A percentile compares a stretch with the other conserved stretches of the same genome.
These are phyloP conservation scores for Hygrocybe coccinea DNA, from an alignment of 768 basidiomycete species.

Conservation along the genomic window DNA sequence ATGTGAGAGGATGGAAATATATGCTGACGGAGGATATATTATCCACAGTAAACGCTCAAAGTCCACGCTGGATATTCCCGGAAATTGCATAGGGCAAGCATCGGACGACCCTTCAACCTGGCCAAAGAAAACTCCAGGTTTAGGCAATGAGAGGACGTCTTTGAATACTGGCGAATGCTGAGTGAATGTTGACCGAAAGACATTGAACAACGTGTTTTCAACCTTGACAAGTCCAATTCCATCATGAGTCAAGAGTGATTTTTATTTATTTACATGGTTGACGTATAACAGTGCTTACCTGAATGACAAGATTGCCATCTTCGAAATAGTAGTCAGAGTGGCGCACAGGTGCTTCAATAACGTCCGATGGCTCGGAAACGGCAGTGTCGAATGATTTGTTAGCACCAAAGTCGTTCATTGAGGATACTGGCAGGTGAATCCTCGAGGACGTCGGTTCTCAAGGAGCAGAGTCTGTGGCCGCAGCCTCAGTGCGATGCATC, in stretches of 20 bases:
- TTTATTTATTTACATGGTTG: not conserved
- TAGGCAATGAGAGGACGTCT: constrained; percentile 11
- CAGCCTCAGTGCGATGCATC: too few relatives aligned
- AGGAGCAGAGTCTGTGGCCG: too few relatives aligned
- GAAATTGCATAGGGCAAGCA: constrained; percentile 24
- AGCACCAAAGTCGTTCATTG: not conserved
- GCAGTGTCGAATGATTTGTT: not conserved
- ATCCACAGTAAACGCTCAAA: constrained; percentile 36
- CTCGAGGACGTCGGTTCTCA: too few relatives aligned
- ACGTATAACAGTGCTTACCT: constrained; percentile 6
- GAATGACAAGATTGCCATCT: constrained; percentile 25
- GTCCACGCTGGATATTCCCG: constrained; percentile 22
- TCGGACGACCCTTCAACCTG: constrained; percentile 21
- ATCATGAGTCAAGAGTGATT: too few relatives aligned
- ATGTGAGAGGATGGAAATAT: not conserved
- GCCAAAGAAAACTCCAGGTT: constrained; percentile 4
- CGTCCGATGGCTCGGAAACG: not conserved
- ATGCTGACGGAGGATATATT: constrained; percentile 28
- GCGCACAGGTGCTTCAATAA: not conserved
- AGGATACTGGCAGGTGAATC: not conserved
- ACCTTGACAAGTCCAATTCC: constrained; percentile 4
- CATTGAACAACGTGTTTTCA: constrained; percentile 21
- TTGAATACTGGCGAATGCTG: constrained; percentile 19
- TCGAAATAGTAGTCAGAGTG: constrained; percentile 23
- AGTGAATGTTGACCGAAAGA: constrained; percentile 16